phyloP scores from a whole-genome alignment of 768 basidiomycete genomes.

The Hygrophoropsis aurantiaca region DNA sequence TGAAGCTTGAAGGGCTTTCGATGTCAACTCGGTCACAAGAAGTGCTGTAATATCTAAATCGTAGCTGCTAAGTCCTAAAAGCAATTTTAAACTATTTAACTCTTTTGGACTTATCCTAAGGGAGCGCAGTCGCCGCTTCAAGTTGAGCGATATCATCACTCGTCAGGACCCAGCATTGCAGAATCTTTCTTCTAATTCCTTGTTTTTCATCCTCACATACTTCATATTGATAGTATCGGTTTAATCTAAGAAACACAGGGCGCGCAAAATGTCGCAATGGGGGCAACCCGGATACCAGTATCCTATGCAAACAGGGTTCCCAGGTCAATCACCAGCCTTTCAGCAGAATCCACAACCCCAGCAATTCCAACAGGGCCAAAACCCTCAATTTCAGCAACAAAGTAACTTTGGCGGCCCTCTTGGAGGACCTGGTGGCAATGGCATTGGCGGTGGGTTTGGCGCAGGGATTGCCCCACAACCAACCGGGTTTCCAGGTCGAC shows the following conservation, averaged over 20 bases:
- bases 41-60: too few relatives aligned
- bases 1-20: too few relatives aligned
- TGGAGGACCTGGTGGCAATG: conserved; percentile 23
- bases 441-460: conserved; percentile 33
- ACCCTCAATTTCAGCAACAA: conserved; percentile 45
- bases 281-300: conserved; percentile 70
- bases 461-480: conserved; percentile 58
- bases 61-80: too few relatives aligned
- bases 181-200: neutral
- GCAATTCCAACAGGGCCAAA: conserved; percentile 38
- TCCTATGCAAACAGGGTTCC: conserved; percentile 72
- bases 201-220: conserved; percentile 2
- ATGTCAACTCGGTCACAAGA: too few relatives aligned
- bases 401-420: conserved; percentile 26
- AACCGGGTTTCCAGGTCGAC: conserved; percentile 49
- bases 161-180: conserved; percentile 2
- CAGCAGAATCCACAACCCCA: conserved; percentile 49
- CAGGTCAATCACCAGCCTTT: conserved; percentile 37
- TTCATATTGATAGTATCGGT: neutral
- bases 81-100: too few relatives aligned
- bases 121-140: conserved; percentile 14
- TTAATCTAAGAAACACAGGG: neutral
- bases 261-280: conserved; percentile 72
- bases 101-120: too few relatives aligned
- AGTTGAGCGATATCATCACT: conserved; percentile 8